These are phyloP conservation scores for Uncinocarpus reesii DNA, from an alignment of 2,329 filamentous ascomycete species.

Conservation along the genomic window DNA sequence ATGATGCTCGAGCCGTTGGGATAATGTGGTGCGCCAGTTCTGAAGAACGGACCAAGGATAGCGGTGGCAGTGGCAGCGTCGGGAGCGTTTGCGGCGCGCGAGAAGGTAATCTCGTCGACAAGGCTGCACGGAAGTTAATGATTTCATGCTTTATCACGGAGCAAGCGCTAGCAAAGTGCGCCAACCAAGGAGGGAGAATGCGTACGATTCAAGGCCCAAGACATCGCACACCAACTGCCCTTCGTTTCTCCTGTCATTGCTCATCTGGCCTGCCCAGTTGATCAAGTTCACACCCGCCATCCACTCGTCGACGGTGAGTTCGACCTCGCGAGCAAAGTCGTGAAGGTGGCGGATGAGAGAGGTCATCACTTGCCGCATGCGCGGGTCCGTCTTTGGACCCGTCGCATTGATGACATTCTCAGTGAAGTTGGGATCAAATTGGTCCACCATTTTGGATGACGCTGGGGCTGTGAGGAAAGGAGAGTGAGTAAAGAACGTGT, in stretches of 20 bases:
- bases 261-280: slow-evolving; percentile 55
- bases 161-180: slow-evolving; percentile 24
- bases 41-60: slow-evolving; percentile 79
- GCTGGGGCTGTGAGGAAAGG: neutral
- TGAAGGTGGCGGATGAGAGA: slow-evolving; percentile 47
- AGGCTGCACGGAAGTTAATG: slow-evolving; percentile 33
- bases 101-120: slow-evolving; percentile 73
- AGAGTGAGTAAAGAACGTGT: neutral
- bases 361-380: slow-evolving; percentile 53
- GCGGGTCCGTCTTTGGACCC: slow-evolving; percentile 57
- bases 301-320: slow-evolving; percentile 51
- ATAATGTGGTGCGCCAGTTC: slow-evolving; percentile 58
- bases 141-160: neutral
- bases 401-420: slow-evolving; percentile 64
- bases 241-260: slow-evolving; percentile 52
- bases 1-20: slow-evolving; percentile 60
- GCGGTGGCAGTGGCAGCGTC: slow-evolving; percentile 59
- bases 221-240: slow-evolving; percentile 51
- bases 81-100: slow-evolving; percentile 44
- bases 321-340: slow-evolving; percentile 49
- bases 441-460: neutral
- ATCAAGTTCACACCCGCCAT: slow-evolving; percentile 47
- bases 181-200: slow-evolving; percentile 34
- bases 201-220: slow-evolving; percentile 48
- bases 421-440: slow-evolving; percentile 42